Percentiles rank a stretch among this genome's conserved stretches.
Conservation (phyloP, 805 yeast species). For the Metschnikowia bowlesiae region DNA sequence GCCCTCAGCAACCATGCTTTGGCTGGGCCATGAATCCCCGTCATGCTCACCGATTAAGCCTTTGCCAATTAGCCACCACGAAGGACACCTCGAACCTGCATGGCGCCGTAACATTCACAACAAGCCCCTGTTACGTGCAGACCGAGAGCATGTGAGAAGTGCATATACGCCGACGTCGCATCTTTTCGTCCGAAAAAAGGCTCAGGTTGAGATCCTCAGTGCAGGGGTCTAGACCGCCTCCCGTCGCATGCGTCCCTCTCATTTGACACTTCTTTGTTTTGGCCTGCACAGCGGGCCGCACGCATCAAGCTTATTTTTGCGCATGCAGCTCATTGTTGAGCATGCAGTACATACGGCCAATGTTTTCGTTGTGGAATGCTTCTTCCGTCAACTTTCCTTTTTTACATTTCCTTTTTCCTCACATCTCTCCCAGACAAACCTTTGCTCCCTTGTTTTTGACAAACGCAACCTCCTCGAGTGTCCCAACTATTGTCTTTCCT, state of each 20-base stretch:
- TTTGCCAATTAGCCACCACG: neutral
- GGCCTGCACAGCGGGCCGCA: neutral
- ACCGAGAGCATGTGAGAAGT: neutral
- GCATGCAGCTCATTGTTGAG: constrained; percentile 1
- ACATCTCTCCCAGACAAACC: neutral
- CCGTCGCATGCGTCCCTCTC: constrained; percentile 3
- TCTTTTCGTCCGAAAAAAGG: constrained; percentile 9
- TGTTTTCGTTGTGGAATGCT: constrained; percentile 2
- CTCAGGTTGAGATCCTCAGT: constrained; percentile 3
- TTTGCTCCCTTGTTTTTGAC: constrained; percentile 1
- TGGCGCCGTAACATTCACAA: neutral
- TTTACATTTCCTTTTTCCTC: constrained; percentile 3
- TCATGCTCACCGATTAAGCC: neutral
- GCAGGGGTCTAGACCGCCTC: constrained; percentile 6
- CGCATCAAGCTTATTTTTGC: neutral
- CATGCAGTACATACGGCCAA: constrained; percentile 3
- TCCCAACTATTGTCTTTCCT: constrained; percentile 28
- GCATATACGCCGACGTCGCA: neutral
- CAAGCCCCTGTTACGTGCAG: neutral
- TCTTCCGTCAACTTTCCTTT: neutral
- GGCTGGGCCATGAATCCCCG: neutral
- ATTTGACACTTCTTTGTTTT: neutral
- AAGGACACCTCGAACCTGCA: neutral
- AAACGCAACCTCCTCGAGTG: neutral
- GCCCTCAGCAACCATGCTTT: neutral